Evolutionary conservation across 805 yeast species (phyloP).

Genomic region (Kregervanrija delftensis): DNA sequence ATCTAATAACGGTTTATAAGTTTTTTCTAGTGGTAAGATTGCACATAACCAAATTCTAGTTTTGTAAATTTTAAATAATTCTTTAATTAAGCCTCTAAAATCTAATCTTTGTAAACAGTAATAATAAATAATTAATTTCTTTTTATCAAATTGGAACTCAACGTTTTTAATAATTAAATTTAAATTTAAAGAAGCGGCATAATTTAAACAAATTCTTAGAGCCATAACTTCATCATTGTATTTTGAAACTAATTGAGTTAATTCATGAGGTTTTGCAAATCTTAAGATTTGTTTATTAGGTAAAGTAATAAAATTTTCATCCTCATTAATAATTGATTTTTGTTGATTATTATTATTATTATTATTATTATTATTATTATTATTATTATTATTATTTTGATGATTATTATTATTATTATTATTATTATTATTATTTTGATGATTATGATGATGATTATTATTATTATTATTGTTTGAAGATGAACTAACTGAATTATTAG

Average conservation of each 20-base stretch:
- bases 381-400: conserved; percentile 10
- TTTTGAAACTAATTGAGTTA: conserved; percentile 53
- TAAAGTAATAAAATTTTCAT: conserved; percentile 56
- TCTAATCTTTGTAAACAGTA: conserved; percentile 61
- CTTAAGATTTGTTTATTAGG: conserved; percentile 75
- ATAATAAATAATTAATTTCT: conserved; percentile 69
- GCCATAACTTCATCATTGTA: conserved; percentile 69
- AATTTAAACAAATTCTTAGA: conserved; percentile 52
- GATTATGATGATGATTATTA: conserved; percentile 18
- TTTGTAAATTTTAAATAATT: conserved; percentile 66
- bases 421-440: conserved; percentile 12
- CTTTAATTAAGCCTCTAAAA: conserved; percentile 66
- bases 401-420: conserved; percentile 11
- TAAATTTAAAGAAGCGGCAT: conserved; percentile 32
- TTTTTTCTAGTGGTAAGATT: conserved; percentile 36
- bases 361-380: conserved; percentile 4
- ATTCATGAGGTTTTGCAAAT: conserved; percentile 70
- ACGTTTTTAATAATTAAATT: conserved; percentile 61
- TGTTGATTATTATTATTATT: conserved; percentile 10
- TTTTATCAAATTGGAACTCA: conserved; percentile 77
- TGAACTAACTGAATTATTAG: conserved; percentile 9
- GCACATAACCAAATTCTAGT: conserved; percentile 84
- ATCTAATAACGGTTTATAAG: conserved; percentile 24
- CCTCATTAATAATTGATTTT: conserved; percentile 38
- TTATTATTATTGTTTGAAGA: background rate